Evolutionary conservation across 805 yeast genomes (phyloP).

Genomic region (Candida suzukii): DNA sequence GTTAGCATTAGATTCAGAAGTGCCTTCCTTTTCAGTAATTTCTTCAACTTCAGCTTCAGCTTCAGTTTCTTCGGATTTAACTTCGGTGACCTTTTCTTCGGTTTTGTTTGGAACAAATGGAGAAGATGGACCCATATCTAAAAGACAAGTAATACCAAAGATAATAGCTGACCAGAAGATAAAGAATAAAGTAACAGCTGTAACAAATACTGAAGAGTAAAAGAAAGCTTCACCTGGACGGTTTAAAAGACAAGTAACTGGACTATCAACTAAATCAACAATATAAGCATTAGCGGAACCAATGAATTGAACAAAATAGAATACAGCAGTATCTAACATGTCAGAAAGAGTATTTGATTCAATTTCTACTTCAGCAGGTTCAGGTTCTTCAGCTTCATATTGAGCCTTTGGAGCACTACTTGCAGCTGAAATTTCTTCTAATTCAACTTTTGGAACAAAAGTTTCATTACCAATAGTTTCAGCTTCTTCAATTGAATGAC

Average conservation of each 20-base stretch:
- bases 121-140: conserved; percentile 8
- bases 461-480: conserved; percentile 77
- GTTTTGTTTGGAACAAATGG: conserved; percentile 1
- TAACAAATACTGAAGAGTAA: conserved; percentile 36
- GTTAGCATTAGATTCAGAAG: conserved; percentile 18
- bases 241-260: conserved; percentile 33
- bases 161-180: conserved; percentile 33
- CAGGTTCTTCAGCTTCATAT: conserved; percentile 38
- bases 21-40: conserved; percentile 5
- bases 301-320: conserved; percentile 12
- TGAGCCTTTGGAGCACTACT: conserved; percentile 33
- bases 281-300: conserved; percentile 26
- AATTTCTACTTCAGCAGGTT: conserved; percentile 17
- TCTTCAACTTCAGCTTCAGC: conserved; percentile 7
- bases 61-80: conserved; percentile 9
- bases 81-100: not conserved
- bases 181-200: conserved; percentile 27
- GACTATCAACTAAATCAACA: conserved; percentile 34
- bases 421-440: conserved; percentile 41
- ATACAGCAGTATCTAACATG: conserved; percentile 13
- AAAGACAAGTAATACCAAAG: conserved; percentile 19
- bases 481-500: conserved; percentile 80
- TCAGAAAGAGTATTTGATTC: conserved; percentile 13
- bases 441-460: conserved; percentile 43
- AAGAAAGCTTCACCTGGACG: conserved; percentile 46